phyloP scores from a whole-genome alignment of 306 rosid species.

The Macrotyloma uniflorum region DNA sequence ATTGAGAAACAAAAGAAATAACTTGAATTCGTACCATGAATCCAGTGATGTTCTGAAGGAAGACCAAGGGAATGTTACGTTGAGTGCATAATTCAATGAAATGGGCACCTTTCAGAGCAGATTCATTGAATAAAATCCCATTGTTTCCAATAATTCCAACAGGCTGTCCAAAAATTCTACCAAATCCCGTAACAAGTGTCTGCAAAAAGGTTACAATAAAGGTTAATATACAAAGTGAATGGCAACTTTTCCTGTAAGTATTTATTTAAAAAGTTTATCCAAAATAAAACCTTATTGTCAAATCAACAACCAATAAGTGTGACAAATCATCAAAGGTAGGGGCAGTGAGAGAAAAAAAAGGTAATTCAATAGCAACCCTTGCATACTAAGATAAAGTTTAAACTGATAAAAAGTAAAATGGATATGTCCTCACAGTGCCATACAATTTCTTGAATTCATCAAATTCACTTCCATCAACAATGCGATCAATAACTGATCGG shows the following conservation, averaged over 20 bases:
- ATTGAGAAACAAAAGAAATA: slow-evolving; percentile 31
- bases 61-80: slow-evolving; percentile 84
- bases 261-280: not conserved
- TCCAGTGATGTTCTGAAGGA: slow-evolving; percentile 97
- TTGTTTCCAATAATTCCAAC: slow-evolving; percentile 97
- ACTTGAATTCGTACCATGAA: slow-evolving; percentile 70
- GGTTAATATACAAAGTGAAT: not conserved
- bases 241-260: not conserved
- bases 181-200: slow-evolving; percentile 98
- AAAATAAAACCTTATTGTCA: not conserved
- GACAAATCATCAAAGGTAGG: slow-evolving; percentile 11
- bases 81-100: slow-evolving; percentile 91
- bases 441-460: slow-evolving; percentile 98
- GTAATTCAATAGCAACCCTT: not conserved
- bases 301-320: slow-evolving; percentile 27
- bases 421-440: slow-evolving; percentile 86
- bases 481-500: slow-evolving; percentile 81
- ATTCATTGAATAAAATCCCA: slow-evolving; percentile 90
- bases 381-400: slow-evolving; percentile 9
- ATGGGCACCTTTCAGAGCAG: slow-evolving; percentile 95
- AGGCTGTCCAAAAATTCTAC: slow-evolving; percentile 86
- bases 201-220: slow-evolving; percentile 50
- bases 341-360: not conserved
- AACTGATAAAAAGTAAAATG: slow-evolving; percentile 35
- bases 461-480: slow-evolving; percentile 97